phyloP scores from a whole-genome alignment of 768 basidiomycete species.

The Stropharia rugosoannulata region DNA sequence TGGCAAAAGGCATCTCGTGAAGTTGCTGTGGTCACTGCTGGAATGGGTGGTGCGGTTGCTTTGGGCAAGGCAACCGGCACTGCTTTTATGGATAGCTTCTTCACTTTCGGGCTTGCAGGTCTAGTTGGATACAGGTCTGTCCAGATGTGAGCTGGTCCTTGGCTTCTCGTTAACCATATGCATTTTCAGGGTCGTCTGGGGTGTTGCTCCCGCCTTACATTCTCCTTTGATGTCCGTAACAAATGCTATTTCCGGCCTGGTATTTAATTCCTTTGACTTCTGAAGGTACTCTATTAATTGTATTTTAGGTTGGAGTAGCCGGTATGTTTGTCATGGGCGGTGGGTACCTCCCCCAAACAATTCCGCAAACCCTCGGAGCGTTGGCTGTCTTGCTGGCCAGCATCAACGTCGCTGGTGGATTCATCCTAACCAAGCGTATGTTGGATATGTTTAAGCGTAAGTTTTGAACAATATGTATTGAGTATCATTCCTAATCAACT shows the following conservation, averaged over 20 bases:
- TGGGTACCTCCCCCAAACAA: slow-evolving; percentile 76
- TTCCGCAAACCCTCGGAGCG: slow-evolving; percentile 79
- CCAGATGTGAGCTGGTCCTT: neutral
- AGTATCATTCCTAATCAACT: slow-evolving; percentile 1
- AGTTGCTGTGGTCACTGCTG: slow-evolving; percentile 70
- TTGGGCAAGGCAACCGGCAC: slow-evolving; percentile 80
- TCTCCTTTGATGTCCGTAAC: slow-evolving; percentile 92
- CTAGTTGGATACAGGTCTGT: slow-evolving; percentile 68
- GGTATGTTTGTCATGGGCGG: slow-evolving; percentile 93
- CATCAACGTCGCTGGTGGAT: slow-evolving; percentile 87
- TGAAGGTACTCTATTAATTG: neutral
- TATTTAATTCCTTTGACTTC: slow-evolving; percentile 14
- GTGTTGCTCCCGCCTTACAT: slow-evolving; percentile 84
- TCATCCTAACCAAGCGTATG: slow-evolving; percentile 90
- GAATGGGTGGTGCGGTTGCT: slow-evolving; percentile 71
- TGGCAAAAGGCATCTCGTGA: slow-evolving; percentile 82
- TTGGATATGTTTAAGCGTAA: slow-evolving; percentile 89
- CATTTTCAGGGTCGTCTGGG: slow-evolving; percentile 73
- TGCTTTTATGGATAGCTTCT: slow-evolving; percentile 86
- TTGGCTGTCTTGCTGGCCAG: slow-evolving; percentile 84
- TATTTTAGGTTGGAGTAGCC: slow-evolving; percentile 65
- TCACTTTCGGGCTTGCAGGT: slow-evolving; percentile 85
- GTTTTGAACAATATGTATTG: slow-evolving; percentile 11
- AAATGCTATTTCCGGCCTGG: slow-evolving; percentile 80
- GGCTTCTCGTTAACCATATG: neutral